A percentile compares a stretch with the other conserved stretches of the same genome.
Conservation (phyloP, 1,284 basidiomycete genomes). For the Anthracocystis setariae region DNA sequence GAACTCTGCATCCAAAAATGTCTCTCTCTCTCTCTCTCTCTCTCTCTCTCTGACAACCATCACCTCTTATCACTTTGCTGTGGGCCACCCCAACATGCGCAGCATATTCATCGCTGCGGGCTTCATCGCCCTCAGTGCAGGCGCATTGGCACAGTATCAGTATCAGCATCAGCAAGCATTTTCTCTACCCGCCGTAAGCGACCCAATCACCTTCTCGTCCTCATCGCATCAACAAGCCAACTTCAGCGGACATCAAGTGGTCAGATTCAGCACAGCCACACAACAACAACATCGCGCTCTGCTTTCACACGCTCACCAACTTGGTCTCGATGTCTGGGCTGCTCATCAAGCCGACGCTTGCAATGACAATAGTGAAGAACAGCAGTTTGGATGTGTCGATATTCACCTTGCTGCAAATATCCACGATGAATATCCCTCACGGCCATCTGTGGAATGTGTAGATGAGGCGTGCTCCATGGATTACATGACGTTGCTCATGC, state of each 20-base stretch:
- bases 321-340: conserved; percentile 35
- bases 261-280: conserved; percentile 25
- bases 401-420: conserved; percentile 15
- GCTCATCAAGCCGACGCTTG: conserved; percentile 21
- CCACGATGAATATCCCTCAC: conserved; percentile 13
- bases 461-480: neutral
- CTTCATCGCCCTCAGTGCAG: conserved; percentile 5
- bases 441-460: neutral
- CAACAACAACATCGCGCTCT: conserved; percentile 11
- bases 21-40: too few species aligned
- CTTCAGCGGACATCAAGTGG: conserved; percentile 34
- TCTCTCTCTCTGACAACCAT: neutral
- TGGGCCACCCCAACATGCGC: conserved; percentile 8
- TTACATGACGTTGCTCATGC: conserved; percentile 1
- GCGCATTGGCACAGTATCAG: conserved; percentile 4
- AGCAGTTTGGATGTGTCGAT: conserved; percentile 34
- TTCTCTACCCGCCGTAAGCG: conserved; percentile 1
- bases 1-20: too few species aligned
- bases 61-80: neutral
- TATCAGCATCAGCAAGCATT: conserved; percentile 21
- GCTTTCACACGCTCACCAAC: conserved; percentile 11
- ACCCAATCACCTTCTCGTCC: conserved; percentile 18
- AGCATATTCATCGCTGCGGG: conserved; percentile 21
- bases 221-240: neutral
- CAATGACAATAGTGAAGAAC: neutral